A percentile compares a stretch with the other conserved stretches of the same genome.
Evolutionary conservation across 768 basidiomycete species (phyloP).

Genomic region (Suillus plorans): DNA sequence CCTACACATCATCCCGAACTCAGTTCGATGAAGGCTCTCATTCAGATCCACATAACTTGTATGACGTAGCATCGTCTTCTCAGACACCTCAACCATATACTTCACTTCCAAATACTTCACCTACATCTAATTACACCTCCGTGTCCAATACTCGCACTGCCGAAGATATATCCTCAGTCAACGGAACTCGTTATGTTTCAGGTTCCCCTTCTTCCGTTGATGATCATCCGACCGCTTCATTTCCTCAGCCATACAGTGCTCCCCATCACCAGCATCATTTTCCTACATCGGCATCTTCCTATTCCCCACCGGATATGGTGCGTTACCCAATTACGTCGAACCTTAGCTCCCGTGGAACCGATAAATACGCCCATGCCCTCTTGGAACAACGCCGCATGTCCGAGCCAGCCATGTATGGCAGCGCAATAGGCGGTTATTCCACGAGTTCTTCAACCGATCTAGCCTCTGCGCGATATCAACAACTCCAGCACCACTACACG

Average conservation of each 20-base stretch:
- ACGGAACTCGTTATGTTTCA: constrained; percentile 26
- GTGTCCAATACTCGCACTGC: constrained; percentile 19
- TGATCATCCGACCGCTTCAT: constrained; percentile 35
- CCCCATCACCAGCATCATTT: constrained; percentile 47
- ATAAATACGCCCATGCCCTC: constrained; percentile 35
- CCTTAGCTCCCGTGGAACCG: constrained; percentile 36
- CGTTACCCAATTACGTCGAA: constrained; percentile 34
- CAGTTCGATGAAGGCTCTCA: constrained; percentile 33
- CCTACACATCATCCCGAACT: constrained; percentile 28
- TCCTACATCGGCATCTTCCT: constrained; percentile 40
- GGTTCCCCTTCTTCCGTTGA: constrained; percentile 48
- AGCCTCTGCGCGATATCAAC: constrained; percentile 36
- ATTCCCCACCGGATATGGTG: constrained; percentile 38
- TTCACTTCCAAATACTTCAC: constrained; percentile 18
- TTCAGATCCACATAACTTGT: constrained; percentile 33
- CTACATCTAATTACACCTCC: constrained; percentile 19
- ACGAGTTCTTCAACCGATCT: constrained; percentile 32
- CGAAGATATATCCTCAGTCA: constrained; percentile 10
- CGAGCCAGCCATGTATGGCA: constrained; percentile 54
- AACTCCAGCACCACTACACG: constrained; percentile 41
- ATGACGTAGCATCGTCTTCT: constrained; percentile 22
- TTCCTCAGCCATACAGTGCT: constrained; percentile 41
- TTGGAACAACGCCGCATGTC: constrained; percentile 70
- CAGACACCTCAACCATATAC: constrained; percentile 14
- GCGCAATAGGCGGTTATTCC: constrained; percentile 38